phyloP scores from a whole-genome alignment of 1,139 yeast genomes.

The Debaryomyces sp. region DNA sequence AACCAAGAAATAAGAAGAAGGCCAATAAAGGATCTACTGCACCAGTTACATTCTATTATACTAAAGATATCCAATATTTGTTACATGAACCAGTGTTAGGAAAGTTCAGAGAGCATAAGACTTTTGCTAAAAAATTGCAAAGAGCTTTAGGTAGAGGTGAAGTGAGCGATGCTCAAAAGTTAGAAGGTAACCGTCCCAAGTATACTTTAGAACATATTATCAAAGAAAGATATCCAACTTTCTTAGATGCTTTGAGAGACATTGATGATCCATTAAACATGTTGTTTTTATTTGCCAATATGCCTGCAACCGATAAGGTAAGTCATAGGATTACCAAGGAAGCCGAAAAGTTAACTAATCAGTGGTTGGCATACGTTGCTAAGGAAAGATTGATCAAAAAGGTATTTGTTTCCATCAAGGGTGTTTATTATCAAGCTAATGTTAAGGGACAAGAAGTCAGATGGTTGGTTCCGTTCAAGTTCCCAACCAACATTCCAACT shows the following conservation, averaged over 20 bases:
- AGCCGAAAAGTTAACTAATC: constrained; percentile 85
- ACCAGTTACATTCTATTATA: constrained; percentile 91
- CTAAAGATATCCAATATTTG: constrained; percentile 91
- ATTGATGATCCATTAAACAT: constrained; percentile 93
- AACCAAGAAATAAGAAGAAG: constrained; percentile 93
- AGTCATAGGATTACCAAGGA: constrained; percentile 79
- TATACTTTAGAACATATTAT: constrained; percentile 89
- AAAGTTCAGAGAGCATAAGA: constrained; percentile 94
- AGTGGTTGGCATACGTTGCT: constrained; percentile 94
- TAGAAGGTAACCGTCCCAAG: constrained; percentile 79
- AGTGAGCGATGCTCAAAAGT: constrained; percentile 80
- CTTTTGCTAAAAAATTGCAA: constrained; percentile 88
- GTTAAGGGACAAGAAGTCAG: constrained; percentile 90
- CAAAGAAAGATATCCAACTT: constrained; percentile 95
- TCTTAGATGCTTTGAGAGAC: constrained; percentile 89
- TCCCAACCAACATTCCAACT: constrained; percentile 91
- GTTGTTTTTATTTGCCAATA: constrained; percentile 89
- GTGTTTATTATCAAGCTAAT: constrained; percentile 91
- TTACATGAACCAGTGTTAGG: constrained; percentile 93
- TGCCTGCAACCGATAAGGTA: constrained; percentile 91
- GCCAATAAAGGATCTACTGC: constrained; percentile 98
- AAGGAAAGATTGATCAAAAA: constrained; percentile 80
- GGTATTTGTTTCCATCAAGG: constrained; percentile 95
- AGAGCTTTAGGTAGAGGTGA: constrained; percentile 93
- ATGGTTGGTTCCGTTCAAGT: constrained; percentile 97